Conservation (phyloP, 305 asterid genomes). For the Solanum hybrid region DNA sequence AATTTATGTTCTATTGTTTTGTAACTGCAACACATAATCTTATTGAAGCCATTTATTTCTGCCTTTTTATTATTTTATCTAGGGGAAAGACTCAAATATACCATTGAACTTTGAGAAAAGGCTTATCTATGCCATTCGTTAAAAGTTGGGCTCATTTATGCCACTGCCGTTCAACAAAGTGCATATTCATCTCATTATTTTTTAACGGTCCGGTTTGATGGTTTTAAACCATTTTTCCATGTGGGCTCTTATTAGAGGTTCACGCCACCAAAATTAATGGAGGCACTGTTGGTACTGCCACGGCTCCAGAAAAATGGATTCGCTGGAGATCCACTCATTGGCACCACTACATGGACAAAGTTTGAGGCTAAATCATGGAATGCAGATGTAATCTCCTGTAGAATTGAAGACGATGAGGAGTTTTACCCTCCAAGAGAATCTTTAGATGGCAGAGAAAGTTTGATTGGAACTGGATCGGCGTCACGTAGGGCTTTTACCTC, state of each 20-base stretch:
- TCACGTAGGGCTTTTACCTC: constrained; percentile 45
- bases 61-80: neutral
- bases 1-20: neutral
- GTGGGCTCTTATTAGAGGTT: neutral
- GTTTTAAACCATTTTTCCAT: neutral
- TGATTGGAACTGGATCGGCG: constrained; percentile 52
- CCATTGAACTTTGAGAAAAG: neutral
- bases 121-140: neutral
- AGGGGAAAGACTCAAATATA: neutral
- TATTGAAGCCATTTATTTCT: neutral
- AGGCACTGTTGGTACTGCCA: constrained; percentile 13
- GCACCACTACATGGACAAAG: constrained; percentile 39
- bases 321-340: constrained; percentile 86
- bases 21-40: neutral
- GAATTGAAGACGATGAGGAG: constrained; percentile 51
- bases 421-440: constrained; percentile 84
- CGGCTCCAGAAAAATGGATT: constrained; percentile 39
- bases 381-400: constrained; percentile 26
- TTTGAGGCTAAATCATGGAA: constrained; percentile 22
- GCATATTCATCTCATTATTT: neutral
- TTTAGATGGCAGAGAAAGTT: constrained; percentile 41
- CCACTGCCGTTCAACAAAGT: neutral
- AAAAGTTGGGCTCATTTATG: neutral
- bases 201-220: neutral
- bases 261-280: neutral